Conservation (phyloP, 2,329 filamentous ascomycete genomes). For the Stenocarpella maydis region DNA sequence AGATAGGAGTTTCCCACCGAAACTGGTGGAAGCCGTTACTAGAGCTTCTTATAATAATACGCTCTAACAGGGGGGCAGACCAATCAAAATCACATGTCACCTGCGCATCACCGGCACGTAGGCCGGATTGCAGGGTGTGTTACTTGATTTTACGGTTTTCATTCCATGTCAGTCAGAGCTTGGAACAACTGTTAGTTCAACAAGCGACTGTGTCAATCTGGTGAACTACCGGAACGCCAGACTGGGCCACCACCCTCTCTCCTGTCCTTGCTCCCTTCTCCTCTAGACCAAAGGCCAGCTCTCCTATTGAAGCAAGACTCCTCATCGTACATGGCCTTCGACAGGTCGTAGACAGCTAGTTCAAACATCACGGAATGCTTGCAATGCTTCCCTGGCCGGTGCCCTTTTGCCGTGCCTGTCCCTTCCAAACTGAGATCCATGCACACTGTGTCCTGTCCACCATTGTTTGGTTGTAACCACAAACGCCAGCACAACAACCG, state of each 20-base stretch:
- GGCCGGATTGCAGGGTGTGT: neutral
- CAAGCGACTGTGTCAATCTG: constrained; percentile 25
- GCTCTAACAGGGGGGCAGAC: neutral
- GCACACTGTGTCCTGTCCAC: neutral
- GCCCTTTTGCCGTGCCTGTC: neutral
- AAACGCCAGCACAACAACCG: constrained; percentile 15
- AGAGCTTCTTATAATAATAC: constrained; percentile 1
- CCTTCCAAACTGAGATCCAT: neutral
- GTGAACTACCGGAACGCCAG: constrained; percentile 4
- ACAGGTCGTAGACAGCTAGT: neutral
- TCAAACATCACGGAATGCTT: neutral
- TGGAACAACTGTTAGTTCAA: constrained; percentile 14
- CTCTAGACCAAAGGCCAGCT: neutral
- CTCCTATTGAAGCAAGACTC: constrained; percentile 6
- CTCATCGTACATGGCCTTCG: neutral
- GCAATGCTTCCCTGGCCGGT: neutral
- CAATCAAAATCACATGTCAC: neutral
- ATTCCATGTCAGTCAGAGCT: constrained; percentile 7
- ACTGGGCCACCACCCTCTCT: constrained; percentile 2
- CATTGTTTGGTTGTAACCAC: neutral
- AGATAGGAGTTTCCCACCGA: neutral
- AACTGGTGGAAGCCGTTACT: neutral
- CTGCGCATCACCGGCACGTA: neutral
- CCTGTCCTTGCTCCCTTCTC: neutral
- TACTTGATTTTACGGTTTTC: constrained; percentile 3